Percentiles rank a stretch among this genome's conserved stretches.
phyloP scores from a whole-genome alignment of 139 green algal genomes.

The Chlorella sp. region DNA sequence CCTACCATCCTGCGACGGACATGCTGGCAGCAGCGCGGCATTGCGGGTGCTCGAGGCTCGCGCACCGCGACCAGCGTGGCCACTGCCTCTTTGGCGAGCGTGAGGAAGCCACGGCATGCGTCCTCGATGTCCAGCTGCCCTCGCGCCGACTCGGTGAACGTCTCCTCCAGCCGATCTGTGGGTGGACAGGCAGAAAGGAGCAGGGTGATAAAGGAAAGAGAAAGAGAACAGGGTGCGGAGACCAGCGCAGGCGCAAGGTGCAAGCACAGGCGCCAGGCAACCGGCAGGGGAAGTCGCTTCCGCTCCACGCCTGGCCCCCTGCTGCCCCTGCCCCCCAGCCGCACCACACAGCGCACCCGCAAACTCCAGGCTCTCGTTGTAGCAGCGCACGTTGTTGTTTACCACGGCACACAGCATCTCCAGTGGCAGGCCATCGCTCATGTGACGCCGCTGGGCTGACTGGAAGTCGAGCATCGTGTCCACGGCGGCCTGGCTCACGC shows the following conservation, averaged over 20 bases:
- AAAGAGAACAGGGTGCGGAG: no score
- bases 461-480: constrained; percentile 27
- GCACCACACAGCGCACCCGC: constrained; percentile 63
- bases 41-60: no score
- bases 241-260: no score
- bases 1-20: no score
- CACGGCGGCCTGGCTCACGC: constrained; percentile 2
- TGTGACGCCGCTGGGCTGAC: constrained; percentile 16
- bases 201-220: no score
- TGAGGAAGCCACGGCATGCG: constrained; percentile 70
- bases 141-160: no score
- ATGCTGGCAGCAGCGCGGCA: no score
- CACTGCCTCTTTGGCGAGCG: constrained; percentile 57
- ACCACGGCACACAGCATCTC: constrained; percentile 73
- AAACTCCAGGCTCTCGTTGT: constrained; percentile 79
- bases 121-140: constrained; percentile 65
- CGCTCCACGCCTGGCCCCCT: neutral
- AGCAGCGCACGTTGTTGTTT: constrained; percentile 86
- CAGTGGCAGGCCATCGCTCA: constrained; percentile 34
- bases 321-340: constrained; percentile 4
- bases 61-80: constrained; percentile 37
- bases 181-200: no score
- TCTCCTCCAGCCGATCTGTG: no score
- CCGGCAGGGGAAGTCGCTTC: no score
- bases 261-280: no score